Percentiles rank a stretch among this genome's conserved stretches.
Conservation (phyloP, 768 basidiomycete genomes). For the Pholiota conissans region DNA sequence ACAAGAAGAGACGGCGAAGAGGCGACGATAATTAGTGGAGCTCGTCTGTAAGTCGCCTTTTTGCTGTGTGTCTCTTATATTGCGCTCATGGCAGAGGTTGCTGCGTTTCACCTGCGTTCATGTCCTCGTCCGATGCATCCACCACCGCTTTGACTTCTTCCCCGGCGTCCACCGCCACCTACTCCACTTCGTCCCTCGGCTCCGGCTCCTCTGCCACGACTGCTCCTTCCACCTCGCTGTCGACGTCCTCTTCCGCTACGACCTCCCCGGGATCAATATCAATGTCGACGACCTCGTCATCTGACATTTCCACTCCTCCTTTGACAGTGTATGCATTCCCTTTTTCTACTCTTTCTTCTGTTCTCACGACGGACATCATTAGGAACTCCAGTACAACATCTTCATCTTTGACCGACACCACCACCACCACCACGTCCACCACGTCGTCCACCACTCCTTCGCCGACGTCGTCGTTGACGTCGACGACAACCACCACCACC, state of each 20-base stretch:
- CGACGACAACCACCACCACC: not conserved
- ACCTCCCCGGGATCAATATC: not conserved
- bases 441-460: not conserved
- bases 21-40: too few species aligned
- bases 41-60: too few species aligned
- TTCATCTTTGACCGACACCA: not conserved
- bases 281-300: too few species aligned
- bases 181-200: conserved; percentile 20
- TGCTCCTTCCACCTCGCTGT: conserved; percentile 14
- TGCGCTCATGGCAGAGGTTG: too few species aligned
- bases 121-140: not conserved
- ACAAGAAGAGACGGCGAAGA: too few species aligned
- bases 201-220: conserved; percentile 17
- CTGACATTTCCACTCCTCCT: not conserved
- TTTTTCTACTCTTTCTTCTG: not conserved
- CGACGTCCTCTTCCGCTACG: conserved; percentile 14
- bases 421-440: not conserved
- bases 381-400: too few species aligned
- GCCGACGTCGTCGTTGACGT: not conserved
- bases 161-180: conserved; percentile 20
- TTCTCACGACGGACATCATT: not conserved
- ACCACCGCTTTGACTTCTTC: conserved; percentile 14
- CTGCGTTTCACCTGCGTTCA: not conserved
- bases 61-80: too few species aligned
- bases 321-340: not conserved